A percentile compares a stretch with the other conserved stretches of the same genome.
Evolutionary conservation across 306 rosid species (phyloP).

Genomic region (Prunus campanulata): DNA sequence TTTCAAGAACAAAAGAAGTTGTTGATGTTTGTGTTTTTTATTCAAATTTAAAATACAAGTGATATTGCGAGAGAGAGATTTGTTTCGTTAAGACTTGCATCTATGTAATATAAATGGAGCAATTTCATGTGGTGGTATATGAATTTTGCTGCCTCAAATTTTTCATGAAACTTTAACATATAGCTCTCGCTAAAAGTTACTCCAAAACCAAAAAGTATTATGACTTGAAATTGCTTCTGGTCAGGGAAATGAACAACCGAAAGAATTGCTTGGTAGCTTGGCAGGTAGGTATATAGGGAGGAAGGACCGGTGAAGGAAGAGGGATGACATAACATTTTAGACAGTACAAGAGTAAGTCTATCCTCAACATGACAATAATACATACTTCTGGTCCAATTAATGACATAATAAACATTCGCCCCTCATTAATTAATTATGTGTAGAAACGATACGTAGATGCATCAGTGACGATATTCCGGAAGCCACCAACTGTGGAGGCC

Average conservation of each 20-base stretch:
- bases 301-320: neutral
- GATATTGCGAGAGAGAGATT: too few species aligned
- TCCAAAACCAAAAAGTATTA: neutral
- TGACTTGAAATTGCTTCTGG: neutral
- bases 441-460: constrained; percentile 85
- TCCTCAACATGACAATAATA: neutral
- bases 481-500: constrained; percentile 90
- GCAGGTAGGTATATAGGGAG: too few species aligned
- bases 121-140: neutral
- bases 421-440: constrained; percentile 27
- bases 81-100: too few species aligned
- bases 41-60: too few species aligned
- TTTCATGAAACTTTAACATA: neutral
- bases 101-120: neutral
- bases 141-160: neutral
- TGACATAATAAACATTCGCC: neutral
- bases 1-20: too few species aligned
- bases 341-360: neutral
- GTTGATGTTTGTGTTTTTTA: too few species aligned
- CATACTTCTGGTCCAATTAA: neutral
- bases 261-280: neutral
- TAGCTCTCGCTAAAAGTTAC: neutral
- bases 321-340: neutral
- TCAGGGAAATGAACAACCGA: neutral
- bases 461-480: constrained; percentile 74